Conservation (phyloP, 306 rosid species). For the Medicago truncatula region DNA sequence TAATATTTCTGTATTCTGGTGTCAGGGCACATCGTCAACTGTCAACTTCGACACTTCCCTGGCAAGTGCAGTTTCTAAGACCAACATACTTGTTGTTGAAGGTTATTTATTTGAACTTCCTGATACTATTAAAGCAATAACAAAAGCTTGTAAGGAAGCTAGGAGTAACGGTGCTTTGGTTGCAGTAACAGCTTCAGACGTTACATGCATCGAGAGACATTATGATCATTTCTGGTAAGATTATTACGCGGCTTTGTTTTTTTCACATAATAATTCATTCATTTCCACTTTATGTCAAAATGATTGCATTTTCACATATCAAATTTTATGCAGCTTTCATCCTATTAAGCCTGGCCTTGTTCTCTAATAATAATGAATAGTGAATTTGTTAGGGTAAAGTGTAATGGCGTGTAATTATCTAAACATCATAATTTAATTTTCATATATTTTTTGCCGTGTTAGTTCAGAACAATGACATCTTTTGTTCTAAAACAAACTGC, state of each 20-base stretch:
- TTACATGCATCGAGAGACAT: constrained; percentile 92
- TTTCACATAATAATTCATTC: not conserved
- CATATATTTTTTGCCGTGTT: not conserved
- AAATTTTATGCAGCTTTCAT: constrained; percentile 25
- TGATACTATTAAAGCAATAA: constrained; percentile 77
- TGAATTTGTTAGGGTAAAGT: not conserved
- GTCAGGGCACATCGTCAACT: constrained; percentile 91
- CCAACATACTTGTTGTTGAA: constrained; percentile 85
- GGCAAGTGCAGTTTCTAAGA: constrained; percentile 72
- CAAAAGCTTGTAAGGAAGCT: constrained; percentile 79
- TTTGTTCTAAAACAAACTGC: not conserved
- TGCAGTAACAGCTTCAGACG: constrained; percentile 94
- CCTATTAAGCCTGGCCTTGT: constrained; percentile 8
- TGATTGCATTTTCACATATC: not conserved
- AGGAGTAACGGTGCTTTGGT: constrained; percentile 76
- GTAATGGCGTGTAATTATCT: not conserved
- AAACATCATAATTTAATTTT: not conserved
- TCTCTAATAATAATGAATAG: not conserved
- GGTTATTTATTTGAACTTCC: constrained; percentile 93
- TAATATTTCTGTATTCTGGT: constrained; percentile 44
- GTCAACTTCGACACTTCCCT: constrained; percentile 68
- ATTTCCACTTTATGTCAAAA: constrained; percentile 19
- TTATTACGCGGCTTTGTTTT: not conserved
- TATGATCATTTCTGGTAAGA: constrained; percentile 82
- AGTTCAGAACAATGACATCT: not conserved